Base-by-base conservation (phyloP, 1,284 basidiomycete species). In the Exobasidium rhododendri region DNA sequence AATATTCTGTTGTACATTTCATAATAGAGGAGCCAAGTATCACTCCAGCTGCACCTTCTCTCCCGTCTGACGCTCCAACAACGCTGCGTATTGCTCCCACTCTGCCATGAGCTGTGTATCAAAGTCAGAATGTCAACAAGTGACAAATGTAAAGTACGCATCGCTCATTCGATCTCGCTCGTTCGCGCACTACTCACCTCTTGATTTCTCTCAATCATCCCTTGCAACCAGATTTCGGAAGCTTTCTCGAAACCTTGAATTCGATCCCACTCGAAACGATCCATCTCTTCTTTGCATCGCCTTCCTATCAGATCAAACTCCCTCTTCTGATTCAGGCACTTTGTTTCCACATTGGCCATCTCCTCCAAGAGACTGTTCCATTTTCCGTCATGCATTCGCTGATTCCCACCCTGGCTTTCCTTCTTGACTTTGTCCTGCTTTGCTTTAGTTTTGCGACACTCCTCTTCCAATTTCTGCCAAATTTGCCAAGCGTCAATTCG, bases 261-360 rank as follows among this genome's bases (percentile, higher is more conserved):
- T 49, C 93, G 86, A 81, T 97, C 94, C 74, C 88, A 85, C 81
- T 99, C 94, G 77, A 98, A 97, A 32, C 93, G 83, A n/a, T 87
- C 87, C 73, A 96, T 88, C 82, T 99, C 96, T 3, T 85, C 82
- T 81, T 97, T 97, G 74, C 93, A 88, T 28, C 96, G 83, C 68
- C 88, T 88, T 29, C 91, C 89, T 4, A 90, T 88, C 30, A 89
- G 85, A 50, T 97, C 92, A 76, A 91, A 98, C 66, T 96, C 91
- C 58, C 87, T 85, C 71, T 89, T 89, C 4, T 64, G 63, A 29
- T 67, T 64, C 13, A 75, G 52, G 10, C 66, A 59, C 3, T 58
- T 60, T 3, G 61, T 56, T 58, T 77, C 74, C 2, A 69, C 65
- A 17, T 71, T 70, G 7, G 73, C 71, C 24, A 75, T 56, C 51